Evolutionary conservation across 2,329 filamentous ascomycete genomes (phyloP), one percentile per base, ranked within the genome.

Genomic region (Monilinia laxa): DNA sequence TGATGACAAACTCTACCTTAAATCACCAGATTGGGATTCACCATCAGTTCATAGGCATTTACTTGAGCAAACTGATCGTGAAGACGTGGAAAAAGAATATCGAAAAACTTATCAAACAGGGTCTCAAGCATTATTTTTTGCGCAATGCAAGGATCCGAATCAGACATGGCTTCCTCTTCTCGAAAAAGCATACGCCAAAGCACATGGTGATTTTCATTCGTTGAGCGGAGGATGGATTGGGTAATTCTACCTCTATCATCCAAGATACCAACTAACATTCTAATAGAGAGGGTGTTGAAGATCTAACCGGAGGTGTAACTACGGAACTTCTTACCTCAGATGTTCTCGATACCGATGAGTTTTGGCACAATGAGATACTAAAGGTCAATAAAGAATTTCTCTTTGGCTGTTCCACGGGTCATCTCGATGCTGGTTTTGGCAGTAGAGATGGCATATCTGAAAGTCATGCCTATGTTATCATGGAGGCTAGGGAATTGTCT

Each of bases 1-100:
- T 68, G 93, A 97, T 75, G 93, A 97, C 77, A 96, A 96, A 78
- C 83, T 97, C 3, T 96, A 91, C 76, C 84, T 96, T 23, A 91
- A 89, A 68, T 91, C 90, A 1, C 90, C 91, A 5, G 89, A 90
- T 74, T 96, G 92, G 80, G 91, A 96, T 71, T 90, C 91, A 45
- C 89, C 87, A 0, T 88, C 90, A 62, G 84, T 90, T 76, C 90
- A 93, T 74, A 86, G 91, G 51, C 85, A 90, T 64, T 81, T 92
- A 31, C 85, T 92, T 74, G 86, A 92, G 72, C 88, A 92, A 73
- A 87, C 92, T 58, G 90, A 92, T 74, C 85, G 89, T 65, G 87
- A 88, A 62, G 88, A 91, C 62, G 86, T 89, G 0, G 89, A 92
- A 74, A 83, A 86, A 59, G 86, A 90, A 67, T 92, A 92, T 71